Evolutionary conservation across 148 eudicot species (phyloP), one percentile per base, ranked within the genome.

Genomic region (Vaccinium corymbosum): DNA sequence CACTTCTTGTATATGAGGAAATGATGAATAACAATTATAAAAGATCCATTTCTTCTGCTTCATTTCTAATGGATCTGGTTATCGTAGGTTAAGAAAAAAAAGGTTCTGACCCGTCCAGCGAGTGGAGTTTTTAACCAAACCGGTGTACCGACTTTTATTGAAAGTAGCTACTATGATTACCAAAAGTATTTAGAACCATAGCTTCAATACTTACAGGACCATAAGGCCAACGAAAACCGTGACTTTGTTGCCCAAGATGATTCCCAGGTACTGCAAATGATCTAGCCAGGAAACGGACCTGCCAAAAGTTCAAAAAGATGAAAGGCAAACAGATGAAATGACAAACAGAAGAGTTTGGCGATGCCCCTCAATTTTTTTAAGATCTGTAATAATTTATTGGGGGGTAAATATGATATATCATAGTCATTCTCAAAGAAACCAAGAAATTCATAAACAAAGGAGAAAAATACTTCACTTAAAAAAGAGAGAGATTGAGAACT

Each of bases 211-310:
- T 88, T 90, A 97, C 99, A 82, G 99, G 95, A 56, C 99, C 99
- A 93, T 92, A 97, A 78, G 99, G 99, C 99, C 99, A 97, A 77
- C 99, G 98, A 77, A 91, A 97, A 83, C 99, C 98, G 88, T 97
- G 93, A 90, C 99, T 97, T 88, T 97, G 99, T 87, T 97, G 99
- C 87, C 99, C 99, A 87, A 97, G 94, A 92, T 97, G 99, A 89
- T 97, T 94, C 78, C 99, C 99, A 81, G 99, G 98, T 76, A 97
- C 91, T 78, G 89, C 98, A 90, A 97, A 97, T 20, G 99, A 97
- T 87, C 98, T 93, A 66, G 98, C 99, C 82, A 97, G 89, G 87
- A 97, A 97, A 50, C 99, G 98, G 79, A 97, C 98, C 99, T 97
- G 92, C 88, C 85, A 84, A 48, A 79, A 80, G 80, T 4, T 4